Evolutionary conservation across 169 alveolate species (phyloP).

Genomic region (Perkinsus marinus): DNA sequence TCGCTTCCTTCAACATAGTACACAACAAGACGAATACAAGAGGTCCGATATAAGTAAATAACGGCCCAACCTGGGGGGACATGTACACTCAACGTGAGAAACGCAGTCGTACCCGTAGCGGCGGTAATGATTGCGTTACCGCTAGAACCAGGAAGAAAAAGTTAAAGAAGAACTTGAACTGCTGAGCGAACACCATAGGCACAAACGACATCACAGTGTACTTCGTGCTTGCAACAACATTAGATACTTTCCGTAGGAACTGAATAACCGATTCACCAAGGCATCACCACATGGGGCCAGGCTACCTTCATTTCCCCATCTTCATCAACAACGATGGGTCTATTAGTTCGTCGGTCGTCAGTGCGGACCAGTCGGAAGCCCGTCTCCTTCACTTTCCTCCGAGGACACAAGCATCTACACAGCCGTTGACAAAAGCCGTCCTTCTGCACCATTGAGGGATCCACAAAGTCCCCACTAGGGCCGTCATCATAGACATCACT

Average conservation of each 20-base stretch:
- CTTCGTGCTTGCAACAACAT: constrained; percentile 69
- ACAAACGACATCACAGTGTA: constrained; percentile 70
- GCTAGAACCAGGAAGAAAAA: constrained; percentile 81
- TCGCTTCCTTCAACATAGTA: constrained; percentile 82
- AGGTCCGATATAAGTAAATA: constrained; percentile 89
- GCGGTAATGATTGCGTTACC: constrained; percentile 73
- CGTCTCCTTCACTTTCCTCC: not conserved
- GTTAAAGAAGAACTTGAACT: constrained; percentile 80
- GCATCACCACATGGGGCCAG: not conserved
- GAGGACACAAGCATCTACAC: not conserved
- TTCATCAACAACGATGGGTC: not conserved
- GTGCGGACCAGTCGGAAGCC: not conserved
- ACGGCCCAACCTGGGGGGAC: constrained; percentile 65
- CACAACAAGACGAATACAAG: constrained; percentile 73
- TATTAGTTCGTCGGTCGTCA: not conserved
- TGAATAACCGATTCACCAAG: not conserved
- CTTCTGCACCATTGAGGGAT: not conserved
- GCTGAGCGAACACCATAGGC: constrained; percentile 76
- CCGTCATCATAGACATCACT: not conserved
- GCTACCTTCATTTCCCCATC: not conserved
- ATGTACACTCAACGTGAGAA: not conserved
- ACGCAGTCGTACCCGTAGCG: constrained; percentile 38
- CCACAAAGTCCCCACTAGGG: not conserved
- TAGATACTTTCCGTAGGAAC: constrained; percentile 9
- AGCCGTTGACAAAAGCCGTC: not conserved